Evolutionary conservation across 495 filamentous ascomycete genomes (phyloP).

Genomic region (Penicillium coprophilum): DNA sequence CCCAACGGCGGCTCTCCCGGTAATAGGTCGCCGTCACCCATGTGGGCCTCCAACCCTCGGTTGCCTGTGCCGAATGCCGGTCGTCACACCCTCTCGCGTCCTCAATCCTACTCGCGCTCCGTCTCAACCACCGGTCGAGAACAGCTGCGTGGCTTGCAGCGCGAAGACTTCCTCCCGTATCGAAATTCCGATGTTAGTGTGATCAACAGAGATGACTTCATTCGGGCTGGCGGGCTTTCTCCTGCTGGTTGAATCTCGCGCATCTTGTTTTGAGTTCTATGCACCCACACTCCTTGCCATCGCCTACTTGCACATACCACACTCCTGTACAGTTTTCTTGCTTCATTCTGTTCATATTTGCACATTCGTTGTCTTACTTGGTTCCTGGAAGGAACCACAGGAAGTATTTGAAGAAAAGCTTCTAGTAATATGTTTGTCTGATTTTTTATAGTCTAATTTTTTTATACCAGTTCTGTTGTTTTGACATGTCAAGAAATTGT

Average conservation of each 20-base stretch:
- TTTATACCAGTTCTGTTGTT: conserved; percentile 7
- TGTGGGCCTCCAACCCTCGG: conserved; percentile 14
- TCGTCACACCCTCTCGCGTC: conserved; percentile 16
- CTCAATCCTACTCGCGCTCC: conserved; percentile 26
- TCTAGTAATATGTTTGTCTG: conserved; percentile 1
- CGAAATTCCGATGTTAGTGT: conserved; percentile 44
- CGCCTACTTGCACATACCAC: conserved; percentile 7
- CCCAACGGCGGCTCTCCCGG: conserved; percentile 18
- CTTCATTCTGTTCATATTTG: conserved; percentile 12
- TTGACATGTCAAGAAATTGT: conserved; percentile 3
- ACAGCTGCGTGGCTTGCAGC: conserved; percentile 39
- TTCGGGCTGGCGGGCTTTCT: conserved; percentile 25
- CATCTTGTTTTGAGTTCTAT: neutral
- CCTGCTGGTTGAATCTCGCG: neutral
- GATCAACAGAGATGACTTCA: conserved; percentile 44
- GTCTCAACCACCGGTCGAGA: conserved; percentile 38
- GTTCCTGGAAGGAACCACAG: neutral
- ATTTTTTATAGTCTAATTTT: neutral
- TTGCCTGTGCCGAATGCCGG: conserved; percentile 17
- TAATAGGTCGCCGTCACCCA: conserved; percentile 21
- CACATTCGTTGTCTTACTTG: conserved; percentile 5
- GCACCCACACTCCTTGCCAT: neutral
- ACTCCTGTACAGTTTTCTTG: conserved; percentile 4
- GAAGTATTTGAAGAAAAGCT: conserved; percentile 6
- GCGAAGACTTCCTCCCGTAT: conserved; percentile 41